Conservation (phyloP, 2,329 filamentous ascomycete species). For the Anthostomella pinea region DNA sequence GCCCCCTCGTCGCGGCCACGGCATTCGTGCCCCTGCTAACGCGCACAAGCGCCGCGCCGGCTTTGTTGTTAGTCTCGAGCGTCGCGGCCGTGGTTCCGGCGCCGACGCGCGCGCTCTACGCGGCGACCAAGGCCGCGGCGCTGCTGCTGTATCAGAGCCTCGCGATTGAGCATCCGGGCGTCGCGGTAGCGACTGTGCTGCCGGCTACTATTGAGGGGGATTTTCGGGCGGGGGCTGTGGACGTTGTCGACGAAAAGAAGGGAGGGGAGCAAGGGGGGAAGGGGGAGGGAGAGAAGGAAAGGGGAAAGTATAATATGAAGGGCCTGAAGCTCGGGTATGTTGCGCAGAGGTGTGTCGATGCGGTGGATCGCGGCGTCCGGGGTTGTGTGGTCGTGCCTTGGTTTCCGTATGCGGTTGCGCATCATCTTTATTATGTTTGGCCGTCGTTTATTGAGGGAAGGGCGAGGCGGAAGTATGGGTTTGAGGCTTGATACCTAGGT, state of each 20-base stretch:
- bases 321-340: constrained; percentile 32
- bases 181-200: constrained; percentile 31
- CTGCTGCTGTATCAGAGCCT: constrained; percentile 33
- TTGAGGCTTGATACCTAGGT: constrained; percentile 14
- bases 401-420: constrained; percentile 30
- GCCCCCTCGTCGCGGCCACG: constrained; percentile 28
- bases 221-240: constrained; percentile 34
- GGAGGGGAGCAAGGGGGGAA: constrained; percentile 7
- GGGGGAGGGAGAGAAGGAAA: constrained; percentile 1
- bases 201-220: constrained; percentile 34
- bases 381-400: constrained; percentile 31
- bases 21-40: constrained; percentile 31
- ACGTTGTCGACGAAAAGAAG: constrained; percentile 25
- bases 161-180: constrained; percentile 32
- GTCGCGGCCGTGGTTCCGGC: constrained; percentile 31
- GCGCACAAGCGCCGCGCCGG: constrained; percentile 28
- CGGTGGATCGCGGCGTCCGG: constrained; percentile 24
- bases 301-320: constrained; percentile 25
- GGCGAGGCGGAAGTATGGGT: constrained; percentile 33
- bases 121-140: constrained; percentile 33
- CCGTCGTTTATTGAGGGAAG: constrained; percentile 28
- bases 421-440: constrained; percentile 31
- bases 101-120: constrained; percentile 34
- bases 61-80: constrained; percentile 28
- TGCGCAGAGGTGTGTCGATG: constrained; percentile 27